phyloP scores from a whole-genome alignment of 1,284 basidiomycete species.

The Apiotrichum sp. region DNA sequence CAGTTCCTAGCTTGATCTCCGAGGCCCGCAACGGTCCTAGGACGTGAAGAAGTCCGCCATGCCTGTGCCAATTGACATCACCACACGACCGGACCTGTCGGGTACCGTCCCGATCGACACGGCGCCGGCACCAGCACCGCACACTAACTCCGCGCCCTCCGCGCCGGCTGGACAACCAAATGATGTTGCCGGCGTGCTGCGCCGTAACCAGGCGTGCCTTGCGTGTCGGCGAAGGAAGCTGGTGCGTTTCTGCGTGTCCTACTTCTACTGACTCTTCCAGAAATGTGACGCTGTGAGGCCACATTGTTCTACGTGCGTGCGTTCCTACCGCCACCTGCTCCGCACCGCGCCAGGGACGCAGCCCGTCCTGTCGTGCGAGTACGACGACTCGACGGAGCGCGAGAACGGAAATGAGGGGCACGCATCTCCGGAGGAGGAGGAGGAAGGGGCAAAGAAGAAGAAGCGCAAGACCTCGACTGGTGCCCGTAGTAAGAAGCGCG shows the following conservation, averaged over 20 bases:
- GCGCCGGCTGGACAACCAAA: constrained; percentile 6
- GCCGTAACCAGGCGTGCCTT: constrained; percentile 28
- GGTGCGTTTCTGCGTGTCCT: constrained; percentile 1
- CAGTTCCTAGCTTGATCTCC: too few species aligned
- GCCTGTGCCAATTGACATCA: constrained; percentile 13
- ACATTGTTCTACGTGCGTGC: constrained; percentile 43
- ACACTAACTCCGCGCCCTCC: background rate
- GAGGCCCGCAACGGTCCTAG: background rate
- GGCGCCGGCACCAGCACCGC: background rate
- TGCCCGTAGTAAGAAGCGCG: constrained; percentile 19
- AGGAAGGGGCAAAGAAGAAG: constrained; percentile 20
- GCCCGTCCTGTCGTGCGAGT: constrained; percentile 37
- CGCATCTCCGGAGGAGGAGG: constrained; percentile 11
- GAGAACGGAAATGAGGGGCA: constrained; percentile 5
- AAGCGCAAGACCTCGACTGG: constrained; percentile 33
- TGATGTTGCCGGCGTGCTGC: constrained; percentile 23
- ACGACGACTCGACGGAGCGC: constrained; percentile 32
- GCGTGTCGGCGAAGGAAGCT: constrained; percentile 27
- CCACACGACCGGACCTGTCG: constrained; percentile 10
- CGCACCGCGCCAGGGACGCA: constrained; percentile 35
- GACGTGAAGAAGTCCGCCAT: background rate
- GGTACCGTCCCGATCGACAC: constrained; percentile 15
- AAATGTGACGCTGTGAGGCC: constrained; percentile 45
- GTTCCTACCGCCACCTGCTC: constrained; percentile 39
- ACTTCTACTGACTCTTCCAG: constrained; percentile 11